Percentiles rank a stretch among this genome's conserved stretches.
Conservation (phyloP, 73 alveolate genomes). For the Paramecium octaurelia region DNA sequence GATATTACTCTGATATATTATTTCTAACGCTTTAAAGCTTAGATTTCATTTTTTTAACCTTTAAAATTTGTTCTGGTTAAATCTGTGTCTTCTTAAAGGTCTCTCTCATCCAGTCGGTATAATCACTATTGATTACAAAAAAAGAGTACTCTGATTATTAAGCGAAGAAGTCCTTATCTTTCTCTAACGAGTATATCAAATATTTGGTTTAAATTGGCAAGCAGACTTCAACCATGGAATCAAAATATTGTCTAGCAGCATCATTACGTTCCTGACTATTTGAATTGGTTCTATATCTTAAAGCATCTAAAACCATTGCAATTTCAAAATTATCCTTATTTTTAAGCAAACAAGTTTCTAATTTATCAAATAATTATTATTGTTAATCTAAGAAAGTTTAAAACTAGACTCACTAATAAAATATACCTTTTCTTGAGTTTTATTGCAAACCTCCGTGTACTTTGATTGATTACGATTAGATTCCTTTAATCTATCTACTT, state of each 20-base stretch:
- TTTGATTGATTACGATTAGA: background rate
- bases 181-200: background rate
- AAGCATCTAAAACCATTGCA: slow-evolving; percentile 42
- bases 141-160: background rate
- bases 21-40: background rate
- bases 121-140: background rate
- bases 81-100: background rate
- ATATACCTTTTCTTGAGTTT: background rate
- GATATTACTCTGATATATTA: background rate
- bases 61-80: background rate
- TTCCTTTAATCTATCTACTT: slow-evolving; percentile 50
- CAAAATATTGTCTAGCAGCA: slow-evolving; percentile 54
- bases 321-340: slow-evolving; percentile 42
- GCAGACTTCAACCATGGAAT: slow-evolving; percentile 49
- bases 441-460: background rate
- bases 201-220: slow-evolving; percentile 47
- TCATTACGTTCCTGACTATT: slow-evolving; percentile 46
- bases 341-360: slow-evolving; percentile 24
- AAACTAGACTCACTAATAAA: background rate
- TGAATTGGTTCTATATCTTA: slow-evolving; percentile 52
- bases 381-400: slow-evolving; percentile 4
- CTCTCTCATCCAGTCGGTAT: slow-evolving; percentile 34
- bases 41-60: slow-evolving; percentile 17
- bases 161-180: slow-evolving; percentile 44
- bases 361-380: slow-evolving; percentile 51